These are phyloP conservation scores for Cutaneotrichosporon sp. DNA, from an alignment of 1,284 basidiomycete genomes.

Conservation along the genomic window DNA sequence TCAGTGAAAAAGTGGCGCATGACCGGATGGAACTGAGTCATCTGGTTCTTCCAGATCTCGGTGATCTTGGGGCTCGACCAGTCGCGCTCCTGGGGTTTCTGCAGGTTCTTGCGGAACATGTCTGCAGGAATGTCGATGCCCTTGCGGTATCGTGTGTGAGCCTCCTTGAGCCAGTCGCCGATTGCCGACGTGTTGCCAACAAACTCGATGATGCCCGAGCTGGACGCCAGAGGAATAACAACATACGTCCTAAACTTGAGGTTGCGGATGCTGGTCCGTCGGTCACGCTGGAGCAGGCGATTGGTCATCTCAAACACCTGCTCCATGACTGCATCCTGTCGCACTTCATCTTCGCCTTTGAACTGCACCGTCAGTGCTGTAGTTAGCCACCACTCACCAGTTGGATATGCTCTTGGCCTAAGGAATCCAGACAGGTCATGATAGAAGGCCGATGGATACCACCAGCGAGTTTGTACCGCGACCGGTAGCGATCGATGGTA, in stretches of 20 bases:
- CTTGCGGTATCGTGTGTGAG: constrained; percentile 53
- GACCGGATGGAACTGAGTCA: constrained; percentile 67
- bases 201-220: constrained; percentile 86
- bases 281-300: constrained; percentile 64
- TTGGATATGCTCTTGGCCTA: constrained; percentile 69
- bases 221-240: constrained; percentile 75
- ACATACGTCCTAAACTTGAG: constrained; percentile 78
- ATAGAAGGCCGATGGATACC: constrained; percentile 84
- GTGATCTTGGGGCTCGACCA: constrained; percentile 44
- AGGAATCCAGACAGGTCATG: constrained; percentile 61
- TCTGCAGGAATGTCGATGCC: constrained; percentile 22
- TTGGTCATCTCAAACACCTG: constrained; percentile 94
- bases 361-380: constrained; percentile 56
- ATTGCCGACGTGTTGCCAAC: constrained; percentile 74
- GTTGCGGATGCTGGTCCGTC: constrained; percentile 66
- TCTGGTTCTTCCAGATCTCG: constrained; percentile 55
- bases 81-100: constrained; percentile 38
- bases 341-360: constrained; percentile 86
- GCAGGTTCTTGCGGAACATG: constrained; percentile 25
- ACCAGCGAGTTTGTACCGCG: constrained; percentile 63
- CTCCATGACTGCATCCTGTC: constrained; percentile 98
- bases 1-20: constrained; percentile 94
- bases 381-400: constrained; percentile 56
- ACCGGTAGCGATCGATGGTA: constrained; percentile 62
- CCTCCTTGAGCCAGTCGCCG: constrained; percentile 56